Conservation (phyloP, 164 flowering plant species). For the Sextonia rubra region DNA sequence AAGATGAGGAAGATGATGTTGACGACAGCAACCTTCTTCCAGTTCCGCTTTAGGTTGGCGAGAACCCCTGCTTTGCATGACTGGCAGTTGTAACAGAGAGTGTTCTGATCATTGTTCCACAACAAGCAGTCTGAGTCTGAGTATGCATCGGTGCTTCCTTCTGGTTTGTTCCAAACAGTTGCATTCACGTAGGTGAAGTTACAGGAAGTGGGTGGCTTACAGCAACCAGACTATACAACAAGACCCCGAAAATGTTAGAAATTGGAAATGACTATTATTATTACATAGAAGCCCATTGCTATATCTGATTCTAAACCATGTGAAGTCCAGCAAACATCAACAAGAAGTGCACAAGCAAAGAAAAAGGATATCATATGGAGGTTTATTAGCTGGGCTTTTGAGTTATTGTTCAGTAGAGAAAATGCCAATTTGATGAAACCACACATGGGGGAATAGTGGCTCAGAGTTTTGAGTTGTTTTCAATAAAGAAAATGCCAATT, state of each 20-base stretch:
- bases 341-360: no score
- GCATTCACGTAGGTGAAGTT: slow-evolving; percentile 31
- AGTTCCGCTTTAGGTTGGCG: slow-evolving; percentile 38
- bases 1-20: slow-evolving; percentile 40
- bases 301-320: no score
- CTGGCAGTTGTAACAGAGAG: slow-evolving; percentile 41
- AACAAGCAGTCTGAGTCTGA: slow-evolving; percentile 28
- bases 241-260: not conserved
- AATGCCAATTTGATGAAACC: no score
- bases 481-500: no score
- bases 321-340: no score
- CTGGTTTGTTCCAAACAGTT: slow-evolving; percentile 28
- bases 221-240: slow-evolving; percentile 56
- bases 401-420: no score
- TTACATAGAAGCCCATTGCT: no score
- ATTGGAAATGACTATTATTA: no score
- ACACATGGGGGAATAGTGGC: no score
- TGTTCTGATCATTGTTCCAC: slow-evolving; percentile 31
- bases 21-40: slow-evolving; percentile 48
- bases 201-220: slow-evolving; percentile 52
- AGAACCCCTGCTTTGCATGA: slow-evolving; percentile 58
- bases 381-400: no score
- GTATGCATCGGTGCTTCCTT: not conserved
- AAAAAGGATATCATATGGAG: no score
- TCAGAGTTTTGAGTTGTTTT: no score